Base-by-base conservation (phyloP, 2,329 filamentous ascomycete genomes). In the Cryphonectria nitschkei region DNA sequence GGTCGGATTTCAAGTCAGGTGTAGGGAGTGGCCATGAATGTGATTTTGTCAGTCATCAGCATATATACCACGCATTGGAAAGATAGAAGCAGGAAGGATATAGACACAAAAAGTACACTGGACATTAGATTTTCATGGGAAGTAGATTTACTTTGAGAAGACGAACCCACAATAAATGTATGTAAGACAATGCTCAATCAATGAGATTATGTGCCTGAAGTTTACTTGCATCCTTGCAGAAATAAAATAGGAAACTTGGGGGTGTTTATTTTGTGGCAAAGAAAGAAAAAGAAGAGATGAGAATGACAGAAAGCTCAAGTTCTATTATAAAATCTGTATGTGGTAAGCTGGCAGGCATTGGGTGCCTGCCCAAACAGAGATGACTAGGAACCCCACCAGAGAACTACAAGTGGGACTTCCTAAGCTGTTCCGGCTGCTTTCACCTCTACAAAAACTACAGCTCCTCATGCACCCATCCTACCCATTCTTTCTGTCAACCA, bases 21-120 rank as follows among this genome's bases (percentile, higher is more conserved):
- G 34, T 43, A 29, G 56, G 58, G 39, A 37, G 46, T 52, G 13
- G 11, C 9, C 32, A 39, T 56, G 26, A 32, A n/a, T 32, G 34
- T 54, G 13, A 56, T 41, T 11, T 41, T 11, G 46, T 26, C 46
- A 66, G n/a, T 29, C 37, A 68, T 39, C n/a, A 63, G 61, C 65
- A 70, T 54, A 58, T 54, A 72, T 70, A 70, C 65, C 26, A 70
- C 34, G 50, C 50, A 6, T 67, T 52, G 50, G 19, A 70, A 65
- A 64, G 65, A 2, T n/a, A 64, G n/a, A 39, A 26, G 32, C 41
- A 39, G n/a, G 41, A 60, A 39, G n/a, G 34, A 60, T 37, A 46
- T 34, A 60, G 41, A 50, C 32, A 34, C 26, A 7, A 34, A 32
- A 46, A 26, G 13, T 1, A 13, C 26, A 19, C 0, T 8, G 6